phyloP scores from a whole-genome alignment of 2,329 filamentous ascomycete species.

The Colletotrichum horii region DNA sequence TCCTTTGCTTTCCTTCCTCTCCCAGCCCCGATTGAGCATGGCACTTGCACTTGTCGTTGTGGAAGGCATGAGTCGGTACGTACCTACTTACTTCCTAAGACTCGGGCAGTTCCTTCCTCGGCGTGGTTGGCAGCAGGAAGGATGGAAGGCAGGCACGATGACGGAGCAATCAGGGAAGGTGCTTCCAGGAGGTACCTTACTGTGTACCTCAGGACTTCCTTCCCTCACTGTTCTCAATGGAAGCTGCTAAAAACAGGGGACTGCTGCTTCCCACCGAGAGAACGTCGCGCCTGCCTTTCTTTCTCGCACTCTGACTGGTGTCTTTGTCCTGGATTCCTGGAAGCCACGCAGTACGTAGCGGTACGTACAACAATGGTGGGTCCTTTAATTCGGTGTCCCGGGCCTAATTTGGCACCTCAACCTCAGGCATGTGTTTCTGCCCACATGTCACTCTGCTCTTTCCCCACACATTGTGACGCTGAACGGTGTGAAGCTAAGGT shows the following conservation, averaged over 20 bases:
- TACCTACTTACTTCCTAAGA: not conserved
- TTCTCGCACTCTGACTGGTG: not conserved
- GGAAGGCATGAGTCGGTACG: not conserved
- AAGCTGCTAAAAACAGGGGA: not conserved
- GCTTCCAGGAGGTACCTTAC: not conserved
- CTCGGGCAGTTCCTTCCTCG: not conserved
- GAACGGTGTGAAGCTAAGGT: not conserved
- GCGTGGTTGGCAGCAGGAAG: not conserved
- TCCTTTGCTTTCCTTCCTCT: not conserved
- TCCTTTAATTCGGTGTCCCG: slow-evolving; percentile 2
- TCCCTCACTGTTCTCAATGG: not conserved
- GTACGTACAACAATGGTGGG: not conserved
- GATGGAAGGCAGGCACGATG: not conserved
- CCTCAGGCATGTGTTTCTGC: not conserved
- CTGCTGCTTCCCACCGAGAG: not conserved
- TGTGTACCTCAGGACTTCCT: not conserved
- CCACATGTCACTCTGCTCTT: slow-evolving; percentile 1
- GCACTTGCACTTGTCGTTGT: not conserved
- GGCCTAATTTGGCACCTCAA: not conserved
- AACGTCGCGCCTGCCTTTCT: not conserved
- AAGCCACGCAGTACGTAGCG: not conserved
- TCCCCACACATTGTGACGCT: slow-evolving; percentile 4
- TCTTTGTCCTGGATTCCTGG: not conserved
- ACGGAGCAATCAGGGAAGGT: not conserved
- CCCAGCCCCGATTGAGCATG: not conserved